Evolutionary conservation across 2,329 filamentous ascomycete genomes (phyloP).

Genomic region (Paecilomyces niveus): DNA sequence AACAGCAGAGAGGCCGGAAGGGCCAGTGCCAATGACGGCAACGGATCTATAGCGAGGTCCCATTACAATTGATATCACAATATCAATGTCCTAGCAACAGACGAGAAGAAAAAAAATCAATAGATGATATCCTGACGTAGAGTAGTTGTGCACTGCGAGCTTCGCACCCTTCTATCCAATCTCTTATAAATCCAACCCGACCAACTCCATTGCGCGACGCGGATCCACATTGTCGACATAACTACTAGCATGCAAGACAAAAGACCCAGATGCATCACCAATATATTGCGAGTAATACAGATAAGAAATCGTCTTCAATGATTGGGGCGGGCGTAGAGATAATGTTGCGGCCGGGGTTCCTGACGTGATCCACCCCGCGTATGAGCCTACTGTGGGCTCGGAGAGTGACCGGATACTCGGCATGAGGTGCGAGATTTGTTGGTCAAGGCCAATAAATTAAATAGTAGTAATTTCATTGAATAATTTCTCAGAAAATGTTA

Average conservation of each 20-base stretch:
- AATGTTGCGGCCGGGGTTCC: background rate
- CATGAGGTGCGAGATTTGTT: too few relatives aligned
- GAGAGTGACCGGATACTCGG: background rate
- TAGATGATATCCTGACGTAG: background rate
- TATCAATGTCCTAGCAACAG: background rate
- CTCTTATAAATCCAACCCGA: background rate
- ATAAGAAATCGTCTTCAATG: background rate
- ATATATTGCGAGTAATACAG: background rate
- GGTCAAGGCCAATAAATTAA: too few relatives aligned
- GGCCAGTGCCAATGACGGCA: conserved; percentile 22
- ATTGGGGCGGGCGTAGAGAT: background rate
- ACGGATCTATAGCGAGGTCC: conserved; percentile 8
- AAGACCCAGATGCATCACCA: background rate
- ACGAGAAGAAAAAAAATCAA: background rate
- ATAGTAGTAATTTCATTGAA: too few relatives aligned
- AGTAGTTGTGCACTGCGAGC: background rate
- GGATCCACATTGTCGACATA: background rate
- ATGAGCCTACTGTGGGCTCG: background rate
- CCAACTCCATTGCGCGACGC: background rate
- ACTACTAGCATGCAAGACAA: background rate
- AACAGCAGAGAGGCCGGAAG: conserved; percentile 20
- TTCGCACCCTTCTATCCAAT: background rate
- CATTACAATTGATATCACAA: conserved; percentile 1
- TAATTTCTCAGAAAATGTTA: too few relatives aligned
- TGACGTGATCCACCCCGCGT: background rate